phyloP scores from a whole-genome alignment of 148 eudicot genomes.

The Dysphania ambrosioides region DNA sequence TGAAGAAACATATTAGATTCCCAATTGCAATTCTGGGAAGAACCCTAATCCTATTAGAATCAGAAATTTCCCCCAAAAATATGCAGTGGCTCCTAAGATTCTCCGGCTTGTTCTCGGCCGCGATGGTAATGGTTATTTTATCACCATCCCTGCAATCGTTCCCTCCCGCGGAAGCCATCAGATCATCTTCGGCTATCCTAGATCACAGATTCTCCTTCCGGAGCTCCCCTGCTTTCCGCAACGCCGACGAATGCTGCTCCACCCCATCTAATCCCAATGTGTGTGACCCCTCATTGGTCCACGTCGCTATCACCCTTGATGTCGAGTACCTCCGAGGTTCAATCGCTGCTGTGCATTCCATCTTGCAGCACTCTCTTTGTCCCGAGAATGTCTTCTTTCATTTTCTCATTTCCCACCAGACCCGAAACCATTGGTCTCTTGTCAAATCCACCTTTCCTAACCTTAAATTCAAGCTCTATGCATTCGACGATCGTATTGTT shows the following conservation, averaged over 20 bases:
- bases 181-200: constrained; percentile 29
- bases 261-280: constrained; percentile 22
- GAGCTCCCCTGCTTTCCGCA: constrained; percentile 22
- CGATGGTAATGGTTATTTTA: constrained; percentile 50
- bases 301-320: constrained; percentile 83
- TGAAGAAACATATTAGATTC: too few relatives aligned
- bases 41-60: too few relatives aligned
- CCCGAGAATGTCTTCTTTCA: constrained; percentile 73
- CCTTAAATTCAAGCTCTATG: constrained; percentile 49
- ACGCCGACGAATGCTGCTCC: constrained; percentile 21
- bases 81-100: constrained; percentile 62
- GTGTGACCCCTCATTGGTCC: constrained; percentile 75
- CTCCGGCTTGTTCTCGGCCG: constrained; percentile 62
- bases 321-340: constrained; percentile 80
- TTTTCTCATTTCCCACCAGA: constrained; percentile 48
- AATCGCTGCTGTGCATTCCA: constrained; percentile 81
- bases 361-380: constrained; percentile 61
- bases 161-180: constrained; percentile 71
- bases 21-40: too few relatives aligned
- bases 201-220: constrained; percentile 17
- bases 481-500: constrained; percentile 52
- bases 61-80: too few relatives aligned
- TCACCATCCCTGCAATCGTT: constrained; percentile 73
- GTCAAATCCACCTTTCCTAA: constrained; percentile 32
- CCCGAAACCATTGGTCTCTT: constrained; percentile 24